These are phyloP conservation scores for Pseudopithomyces maydicus DNA, from an alignment of 2,329 filamentous ascomycete species.

Conservation along the genomic window DNA sequence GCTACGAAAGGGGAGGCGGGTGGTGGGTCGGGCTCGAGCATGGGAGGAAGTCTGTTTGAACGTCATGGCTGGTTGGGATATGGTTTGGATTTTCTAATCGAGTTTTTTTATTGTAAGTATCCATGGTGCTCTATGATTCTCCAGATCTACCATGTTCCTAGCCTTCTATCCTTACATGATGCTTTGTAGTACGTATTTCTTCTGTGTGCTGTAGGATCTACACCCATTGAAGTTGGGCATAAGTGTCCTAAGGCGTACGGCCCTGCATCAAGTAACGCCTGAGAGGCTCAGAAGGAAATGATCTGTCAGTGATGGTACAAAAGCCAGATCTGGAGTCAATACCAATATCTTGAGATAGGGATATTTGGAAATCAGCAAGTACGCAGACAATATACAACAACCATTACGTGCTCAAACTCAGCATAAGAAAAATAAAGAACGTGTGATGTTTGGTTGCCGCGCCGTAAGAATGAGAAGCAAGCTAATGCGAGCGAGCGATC, in stretches of 20 bases:
- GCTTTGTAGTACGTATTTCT: background rate
- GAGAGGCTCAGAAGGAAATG: background rate
- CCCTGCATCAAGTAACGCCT: background rate
- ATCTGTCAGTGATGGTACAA: background rate
- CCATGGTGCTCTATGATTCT: background rate
- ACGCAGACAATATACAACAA: background rate
- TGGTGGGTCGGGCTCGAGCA: background rate
- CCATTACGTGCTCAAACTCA: background rate
- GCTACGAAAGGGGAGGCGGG: background rate
- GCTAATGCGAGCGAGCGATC: background rate
- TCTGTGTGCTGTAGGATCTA: background rate
- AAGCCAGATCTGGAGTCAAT: background rate
- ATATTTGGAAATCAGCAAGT: background rate
- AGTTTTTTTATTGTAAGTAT: background rate
- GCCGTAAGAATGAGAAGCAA: background rate
- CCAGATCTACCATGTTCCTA: background rate
- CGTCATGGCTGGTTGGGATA: background rate
- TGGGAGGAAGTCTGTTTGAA: background rate
- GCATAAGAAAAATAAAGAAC: no score
- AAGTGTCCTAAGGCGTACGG: no score
- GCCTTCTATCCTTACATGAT: background rate
- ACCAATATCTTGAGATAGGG: background rate
- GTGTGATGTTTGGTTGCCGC: background rate
- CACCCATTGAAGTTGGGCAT: no score
- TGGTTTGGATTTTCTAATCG: background rate